A percentile compares a stretch with the other conserved stretches of the same genome.
Conservation (phyloP, 2,329 filamentous ascomycete genomes). For the Alternaria sp. region DNA sequence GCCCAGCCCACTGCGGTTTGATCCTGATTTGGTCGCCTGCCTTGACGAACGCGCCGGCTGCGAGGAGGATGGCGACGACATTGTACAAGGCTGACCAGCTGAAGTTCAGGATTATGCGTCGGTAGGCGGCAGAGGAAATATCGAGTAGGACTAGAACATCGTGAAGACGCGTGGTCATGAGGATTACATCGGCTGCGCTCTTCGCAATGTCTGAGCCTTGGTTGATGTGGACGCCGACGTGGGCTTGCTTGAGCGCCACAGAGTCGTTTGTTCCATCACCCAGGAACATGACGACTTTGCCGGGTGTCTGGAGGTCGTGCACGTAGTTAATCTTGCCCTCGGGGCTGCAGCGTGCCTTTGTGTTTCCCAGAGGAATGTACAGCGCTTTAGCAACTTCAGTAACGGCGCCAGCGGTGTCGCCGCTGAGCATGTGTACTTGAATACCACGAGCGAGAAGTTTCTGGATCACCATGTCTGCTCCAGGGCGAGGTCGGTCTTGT, state of each 20-base stretch:
- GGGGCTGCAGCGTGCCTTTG: constrained; percentile 60
- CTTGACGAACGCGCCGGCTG: constrained; percentile 64
- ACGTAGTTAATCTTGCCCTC: constrained; percentile 65
- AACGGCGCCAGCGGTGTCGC: constrained; percentile 63
- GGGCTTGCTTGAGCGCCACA: constrained; percentile 73
- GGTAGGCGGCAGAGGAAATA: constrained; percentile 56
- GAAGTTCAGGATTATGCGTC: constrained; percentile 69
- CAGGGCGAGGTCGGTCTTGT: constrained; percentile 58
- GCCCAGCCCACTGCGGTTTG: constrained; percentile 69
- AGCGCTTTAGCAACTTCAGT: constrained; percentile 55
- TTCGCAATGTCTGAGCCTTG: constrained; percentile 68
- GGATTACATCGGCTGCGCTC: constrained; percentile 72
- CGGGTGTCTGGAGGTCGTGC: constrained; percentile 35
- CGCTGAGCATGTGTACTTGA: constrained; percentile 63
- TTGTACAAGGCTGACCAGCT: constrained; percentile 76
- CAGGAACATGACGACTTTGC: constrained; percentile 67
- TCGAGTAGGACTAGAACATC: constrained; percentile 68
- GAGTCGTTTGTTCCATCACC: constrained; percentile 86
- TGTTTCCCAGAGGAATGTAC: constrained; percentile 51
- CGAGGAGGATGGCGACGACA: constrained; percentile 70
- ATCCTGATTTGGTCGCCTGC: constrained; percentile 55
- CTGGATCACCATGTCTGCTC: constrained; percentile 61
- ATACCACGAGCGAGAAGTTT: constrained; percentile 61
- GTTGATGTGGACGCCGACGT: constrained; percentile 74
- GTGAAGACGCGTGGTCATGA: constrained; percentile 65